Base-by-base conservation (phyloP, 495 filamentous ascomycete genomes). In the Penicillium robsamsonii region DNA sequence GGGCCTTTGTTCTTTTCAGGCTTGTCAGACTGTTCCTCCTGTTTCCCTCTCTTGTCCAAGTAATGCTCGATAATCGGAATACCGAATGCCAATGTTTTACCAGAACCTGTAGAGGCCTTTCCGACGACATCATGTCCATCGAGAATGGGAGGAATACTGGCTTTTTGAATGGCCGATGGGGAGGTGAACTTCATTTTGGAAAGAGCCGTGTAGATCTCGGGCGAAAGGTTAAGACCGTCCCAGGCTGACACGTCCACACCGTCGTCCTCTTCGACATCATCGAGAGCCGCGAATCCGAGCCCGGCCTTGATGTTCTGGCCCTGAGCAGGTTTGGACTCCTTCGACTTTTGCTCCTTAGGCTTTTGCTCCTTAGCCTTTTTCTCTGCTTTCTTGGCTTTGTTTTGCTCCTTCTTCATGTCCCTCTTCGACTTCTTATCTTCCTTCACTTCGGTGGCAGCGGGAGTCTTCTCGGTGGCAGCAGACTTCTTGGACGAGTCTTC, bases 41-140 rank as follows among this genome's bases (percentile, higher is more conserved):
- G 51, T 50, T 62, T 60, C 2, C 64, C 60, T 47, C 61, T 59
- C 42, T 64, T 57, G 31, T 73, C 70, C 9, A 81, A 57, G n/a
- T 74, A 81, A 53, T 79, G 63, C 48, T 81, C 75, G 33, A 78
- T 64, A 24, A 82, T 79, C 57, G 76, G 62, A 81, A 79, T 56
- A 20, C 91, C 85, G 67, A 97, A 98, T n/a, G 94, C 93, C 58
- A 97, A 83, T 10, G 94, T 98, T 75, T 98, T 98, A 60, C 94
- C 94, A 3, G 94, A 97, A 20, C 94, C 94, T 0, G 94, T 98
- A 62, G 96, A 93, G 51, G 94, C 94, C 46, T 97, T 91, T 46
- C 94, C 94, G 58, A 98, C 85, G 37, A 96, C 87, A 66, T 98
- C 94, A 49, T 93, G 85, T 5, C 90, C 91, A 13, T 89, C 82